Evolutionary conservation across 306 rosid species (phyloP), one percentile per base, ranked within the genome.

Genomic region (Vigna angularis): DNA sequence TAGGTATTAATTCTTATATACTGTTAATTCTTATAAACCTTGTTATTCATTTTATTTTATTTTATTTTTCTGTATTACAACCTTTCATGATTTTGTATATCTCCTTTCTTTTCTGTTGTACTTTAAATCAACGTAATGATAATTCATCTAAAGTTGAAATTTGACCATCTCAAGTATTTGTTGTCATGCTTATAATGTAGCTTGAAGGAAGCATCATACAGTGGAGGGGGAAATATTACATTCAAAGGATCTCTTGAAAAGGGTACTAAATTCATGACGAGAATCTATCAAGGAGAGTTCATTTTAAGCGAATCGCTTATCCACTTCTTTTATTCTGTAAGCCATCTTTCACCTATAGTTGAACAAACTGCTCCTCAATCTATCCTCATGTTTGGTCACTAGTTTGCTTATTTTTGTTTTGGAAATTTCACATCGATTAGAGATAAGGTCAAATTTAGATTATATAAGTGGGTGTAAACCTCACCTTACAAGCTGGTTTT

Each of bases 201-300:
- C 70, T 38, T 64, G 70, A 64, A 64, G n/a, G 49, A 64, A 38
- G 16, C 48, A 64, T 64, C 70, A 36, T 36, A 64, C 38, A 36
- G 28, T 64, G 48, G 70, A 38, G 70, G 70, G 28, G 70, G 50
- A 38, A 64, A 38, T 17, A 38, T 64, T 64, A 64, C 49, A 64
- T 64, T 64, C 70, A 36, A 38, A 64, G 70, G 70, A 64, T 64
- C 50, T 34, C 70, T 64, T 36, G 70, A 17, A 38, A 38, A 17
- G 16, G 49, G 2, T 64, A 2, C 50, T 38, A 9, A 64, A 4
- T 64, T 64, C 28, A 64, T 36, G 49, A 64, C 7, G 7, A 64
- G 28, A 36, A 36, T 64, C 70, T 64, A n/a, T 64, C 50, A 64
- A 38, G 70, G 48, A 64, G 30, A 64, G 15, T 38, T 38, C 50